Conservation (phyloP, 345 rosid species). For the Orychophragmus violaceus region DNA sequence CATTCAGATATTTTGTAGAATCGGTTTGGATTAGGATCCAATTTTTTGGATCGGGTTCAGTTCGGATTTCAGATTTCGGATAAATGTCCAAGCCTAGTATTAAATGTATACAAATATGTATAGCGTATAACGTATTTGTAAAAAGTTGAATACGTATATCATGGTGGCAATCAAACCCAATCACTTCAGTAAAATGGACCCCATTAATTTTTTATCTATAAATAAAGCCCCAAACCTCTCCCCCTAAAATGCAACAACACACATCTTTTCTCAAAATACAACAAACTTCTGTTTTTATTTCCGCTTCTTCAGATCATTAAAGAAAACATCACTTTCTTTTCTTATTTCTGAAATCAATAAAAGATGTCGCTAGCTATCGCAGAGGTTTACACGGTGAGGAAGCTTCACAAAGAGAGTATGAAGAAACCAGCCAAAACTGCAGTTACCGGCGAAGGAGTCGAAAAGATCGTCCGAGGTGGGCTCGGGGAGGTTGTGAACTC, state of each 20-base stretch:
- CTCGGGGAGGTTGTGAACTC: not conserved
- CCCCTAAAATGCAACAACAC: constrained; percentile 21
- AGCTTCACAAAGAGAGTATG: constrained; percentile 27
- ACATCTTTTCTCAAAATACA: constrained; percentile 5
- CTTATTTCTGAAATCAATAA: not conserved
- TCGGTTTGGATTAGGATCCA: no score
- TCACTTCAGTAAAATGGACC: not conserved
- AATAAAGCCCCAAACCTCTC: constrained; percentile 22
- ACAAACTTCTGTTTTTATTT: not conserved
- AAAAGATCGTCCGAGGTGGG: constrained; percentile 6
- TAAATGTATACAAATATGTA: not conserved
- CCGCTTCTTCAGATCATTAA: not conserved
- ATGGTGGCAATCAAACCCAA: constrained; percentile 6
- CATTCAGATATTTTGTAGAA: no score
- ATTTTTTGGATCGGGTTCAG: no score
- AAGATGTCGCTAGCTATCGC: constrained; percentile 32
- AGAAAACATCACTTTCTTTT: not conserved
- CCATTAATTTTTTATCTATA: constrained; percentile 18
- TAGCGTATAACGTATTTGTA: not conserved
- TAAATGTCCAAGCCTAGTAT: no score
- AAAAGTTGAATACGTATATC: not conserved
- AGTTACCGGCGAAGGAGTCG: constrained; percentile 1
- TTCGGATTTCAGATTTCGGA: no score
- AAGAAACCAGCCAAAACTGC: constrained; percentile 12
- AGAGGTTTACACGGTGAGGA: constrained; percentile 24